phyloP scores from a whole-genome alignment of 495 filamentous ascomycete genomes.

The Xylaria bambusicola region DNA sequence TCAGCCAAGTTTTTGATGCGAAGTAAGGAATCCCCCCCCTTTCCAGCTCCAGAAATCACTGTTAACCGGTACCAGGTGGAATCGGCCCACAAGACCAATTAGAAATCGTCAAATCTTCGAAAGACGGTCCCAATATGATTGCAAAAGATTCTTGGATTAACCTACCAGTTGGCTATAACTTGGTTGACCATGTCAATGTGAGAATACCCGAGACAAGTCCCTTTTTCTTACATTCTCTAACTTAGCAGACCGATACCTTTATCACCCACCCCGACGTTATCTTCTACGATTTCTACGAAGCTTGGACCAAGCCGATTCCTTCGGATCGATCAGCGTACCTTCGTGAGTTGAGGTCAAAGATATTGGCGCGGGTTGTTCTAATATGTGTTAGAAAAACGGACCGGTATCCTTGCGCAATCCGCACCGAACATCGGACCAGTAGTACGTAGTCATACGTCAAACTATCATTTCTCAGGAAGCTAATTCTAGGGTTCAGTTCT shows the following conservation, averaged over 20 bases:
- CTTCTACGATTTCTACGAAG: slow-evolving; percentile 67
- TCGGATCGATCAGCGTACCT: slow-evolving; percentile 43
- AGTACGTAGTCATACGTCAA: slow-evolving; percentile 34
- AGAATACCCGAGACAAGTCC: slow-evolving; percentile 8
- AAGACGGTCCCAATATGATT: slow-evolving; percentile 58
- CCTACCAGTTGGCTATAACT: slow-evolving; percentile 72
- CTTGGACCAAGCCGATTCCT: slow-evolving; percentile 50
- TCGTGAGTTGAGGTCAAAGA: slow-evolving; percentile 19
- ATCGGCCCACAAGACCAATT: slow-evolving; percentile 68
- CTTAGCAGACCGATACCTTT: slow-evolving; percentile 59
- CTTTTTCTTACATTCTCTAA: not conserved
- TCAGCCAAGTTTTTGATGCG: slow-evolving; percentile 67
- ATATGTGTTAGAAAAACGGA: slow-evolving; percentile 45
- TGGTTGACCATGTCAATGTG: slow-evolving; percentile 71
- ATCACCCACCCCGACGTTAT: slow-evolving; percentile 62
- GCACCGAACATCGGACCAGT: slow-evolving; percentile 68
- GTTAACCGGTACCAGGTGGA: slow-evolving; percentile 52
- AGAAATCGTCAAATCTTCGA: slow-evolving; percentile 52
- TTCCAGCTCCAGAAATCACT: not conserved
- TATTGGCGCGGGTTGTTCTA: slow-evolving; percentile 24
- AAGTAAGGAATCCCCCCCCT: slow-evolving; percentile 24
- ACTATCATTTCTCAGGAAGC: not conserved
- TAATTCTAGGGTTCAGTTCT: slow-evolving; percentile 40
- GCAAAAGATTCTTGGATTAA: slow-evolving; percentile 62
- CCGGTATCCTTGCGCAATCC: slow-evolving; percentile 67